Percentiles rank a stretch among this genome's conserved stretches.
Evolutionary conservation across 73 alveolate genomes (phyloP).

Genomic region (Paramecium pentaurelia): DNA sequence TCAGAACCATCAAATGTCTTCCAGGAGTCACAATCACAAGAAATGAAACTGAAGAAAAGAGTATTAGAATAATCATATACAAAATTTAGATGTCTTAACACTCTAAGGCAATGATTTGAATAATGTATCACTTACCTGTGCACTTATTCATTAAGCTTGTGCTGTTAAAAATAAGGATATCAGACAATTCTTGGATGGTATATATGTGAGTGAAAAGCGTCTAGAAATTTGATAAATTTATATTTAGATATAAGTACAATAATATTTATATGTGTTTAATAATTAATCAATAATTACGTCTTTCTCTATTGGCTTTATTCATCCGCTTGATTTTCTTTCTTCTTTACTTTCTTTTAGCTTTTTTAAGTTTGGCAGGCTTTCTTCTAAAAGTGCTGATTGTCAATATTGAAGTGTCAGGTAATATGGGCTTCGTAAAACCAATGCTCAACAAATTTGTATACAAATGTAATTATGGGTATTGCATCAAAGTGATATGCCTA

Average conservation of each 20-base stretch:
- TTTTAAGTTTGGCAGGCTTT: neutral
- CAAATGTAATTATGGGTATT: neutral
- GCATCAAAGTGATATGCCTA: neutral
- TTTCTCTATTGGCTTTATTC: conserved; percentile 35
- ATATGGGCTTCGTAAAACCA: neutral
- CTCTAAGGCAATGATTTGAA: conserved; percentile 80
- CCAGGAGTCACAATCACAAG: conserved; percentile 84
- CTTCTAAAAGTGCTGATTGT: conserved; percentile 3
- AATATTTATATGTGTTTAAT: conserved; percentile 6
- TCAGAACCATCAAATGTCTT: conserved; percentile 78
- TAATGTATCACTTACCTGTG: conserved; percentile 82
- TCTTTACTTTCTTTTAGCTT: neutral
- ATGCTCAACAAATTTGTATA: neutral
- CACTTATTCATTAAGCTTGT: conserved; percentile 82
- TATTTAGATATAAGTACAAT: neutral
- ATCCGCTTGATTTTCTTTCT: conserved; percentile 3
- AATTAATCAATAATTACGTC: conserved; percentile 6
- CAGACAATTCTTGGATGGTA: conserved; percentile 96
- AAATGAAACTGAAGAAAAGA: conserved; percentile 57
- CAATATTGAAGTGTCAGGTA: conserved; percentile 1
- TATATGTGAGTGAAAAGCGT: conserved; percentile 79
- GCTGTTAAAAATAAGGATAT: conserved; percentile 90
- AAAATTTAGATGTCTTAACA: conserved; percentile 69
- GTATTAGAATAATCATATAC: conserved; percentile 15
- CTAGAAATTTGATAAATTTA: conserved; percentile 32